Evolutionary conservation across 306 rosid genomes (phyloP), one percentile per base, ranked within the genome.

Genomic region (Morella rubra): DNA sequence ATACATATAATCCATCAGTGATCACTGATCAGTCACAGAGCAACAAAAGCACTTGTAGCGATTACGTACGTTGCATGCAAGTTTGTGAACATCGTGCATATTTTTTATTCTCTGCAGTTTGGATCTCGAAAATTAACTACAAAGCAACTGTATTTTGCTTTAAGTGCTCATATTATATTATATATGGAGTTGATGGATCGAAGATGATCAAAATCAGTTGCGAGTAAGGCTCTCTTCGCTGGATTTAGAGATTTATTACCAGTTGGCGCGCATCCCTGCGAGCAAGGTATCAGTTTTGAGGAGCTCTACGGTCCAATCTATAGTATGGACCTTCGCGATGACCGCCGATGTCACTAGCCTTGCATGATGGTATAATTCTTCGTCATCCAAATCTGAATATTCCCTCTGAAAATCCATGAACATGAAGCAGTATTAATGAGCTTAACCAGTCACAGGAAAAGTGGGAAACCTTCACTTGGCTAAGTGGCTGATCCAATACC

Each of bases 281-380:
- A 76, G 91, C 2, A 89, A 60, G 42, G 85, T 89, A 52, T 89
- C 88, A 0, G 89, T 89, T 78, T 89, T 87, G 76, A 87, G 89
- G 37, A 89, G 93, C 74, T 89, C 93, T 0, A 89, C 89, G 1
- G 91, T 89, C 93, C 91, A 89, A 77, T 89, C 93, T 7, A 89
- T 85, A 69, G 91, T 87, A 44, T 89, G 91, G 69, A 89, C 41
- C 82, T 89, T 89, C 32, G 90, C 91, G 27, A 89, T 85, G 37
- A 87, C 91, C 49, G 93, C 93, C 14, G 93, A 78, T 40, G 89
- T 89, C 75, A 89, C 93, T 50, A 89, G 76, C 80, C 93, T 89
- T 0, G 88, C 93, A 71, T 84, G 82, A 22, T 88, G 81, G 44
- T 87, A 89, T 15, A 89, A 65, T 5, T 87, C 89, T 78, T 84